Conservation (phyloP, 163 green algal species). For the Scenedesmus sp. region DNA sequence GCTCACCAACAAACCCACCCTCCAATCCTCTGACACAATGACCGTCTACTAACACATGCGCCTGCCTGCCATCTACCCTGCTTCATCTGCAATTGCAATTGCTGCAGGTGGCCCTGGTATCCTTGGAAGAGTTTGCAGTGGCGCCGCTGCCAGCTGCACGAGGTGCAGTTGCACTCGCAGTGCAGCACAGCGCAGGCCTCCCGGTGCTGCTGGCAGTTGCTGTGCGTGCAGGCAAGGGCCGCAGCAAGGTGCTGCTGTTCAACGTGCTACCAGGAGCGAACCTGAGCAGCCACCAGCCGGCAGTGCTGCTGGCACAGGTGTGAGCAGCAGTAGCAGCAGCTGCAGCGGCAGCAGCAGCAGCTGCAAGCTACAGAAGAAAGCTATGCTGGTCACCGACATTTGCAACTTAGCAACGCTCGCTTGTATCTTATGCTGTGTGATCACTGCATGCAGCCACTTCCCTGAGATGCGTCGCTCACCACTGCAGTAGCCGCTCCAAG, state of each 20-base stretch:
- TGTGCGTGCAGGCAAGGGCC: conserved; percentile 10
- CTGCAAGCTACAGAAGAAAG: neutral
- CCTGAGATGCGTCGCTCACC: too few relatives aligned
- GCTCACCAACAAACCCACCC: too few relatives aligned
- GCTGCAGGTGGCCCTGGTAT: conserved; percentile 31
- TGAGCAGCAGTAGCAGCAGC: too few relatives aligned
- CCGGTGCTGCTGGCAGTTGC: conserved; percentile 36
- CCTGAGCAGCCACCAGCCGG: conserved; percentile 14
- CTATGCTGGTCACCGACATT: too few relatives aligned
- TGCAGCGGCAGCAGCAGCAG: neutral
- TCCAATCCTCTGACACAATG: neutral
- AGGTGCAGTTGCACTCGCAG: conserved; percentile 36
- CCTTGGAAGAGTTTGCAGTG: conserved; percentile 38
- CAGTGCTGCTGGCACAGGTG: conserved; percentile 32
- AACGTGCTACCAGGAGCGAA: conserved; percentile 31
- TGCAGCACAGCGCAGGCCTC: neutral
- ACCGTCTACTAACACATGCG: too few relatives aligned
- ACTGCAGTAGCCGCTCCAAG: too few relatives aligned
- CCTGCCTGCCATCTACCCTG: neutral
- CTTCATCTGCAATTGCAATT: neutral
- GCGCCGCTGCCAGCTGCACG: conserved; percentile 38
- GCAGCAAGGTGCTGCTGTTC: conserved; percentile 45
- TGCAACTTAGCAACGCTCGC: too few relatives aligned
- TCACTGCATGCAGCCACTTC: too few relatives aligned
- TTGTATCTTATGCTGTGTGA: too few relatives aligned